Conservation (phyloP, 1,284 basidiomycete species). For the Ganoderma boninense region DNA sequence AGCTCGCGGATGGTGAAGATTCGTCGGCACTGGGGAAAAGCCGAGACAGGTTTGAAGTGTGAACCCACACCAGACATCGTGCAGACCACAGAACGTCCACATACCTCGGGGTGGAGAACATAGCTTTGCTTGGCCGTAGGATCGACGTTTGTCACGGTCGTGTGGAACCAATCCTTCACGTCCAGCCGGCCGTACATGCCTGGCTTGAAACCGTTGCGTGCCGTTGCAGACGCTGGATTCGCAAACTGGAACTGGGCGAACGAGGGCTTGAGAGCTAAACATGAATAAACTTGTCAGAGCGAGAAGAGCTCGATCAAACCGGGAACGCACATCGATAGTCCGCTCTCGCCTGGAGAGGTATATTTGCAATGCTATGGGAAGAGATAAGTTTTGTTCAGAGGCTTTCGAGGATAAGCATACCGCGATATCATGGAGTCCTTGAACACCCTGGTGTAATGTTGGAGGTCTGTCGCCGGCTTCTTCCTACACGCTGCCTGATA, state of each 20-base stretch:
- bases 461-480: slow-evolving; percentile 55
- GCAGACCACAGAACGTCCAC: slow-evolving; percentile 1
- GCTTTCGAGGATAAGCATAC: slow-evolving; percentile 31
- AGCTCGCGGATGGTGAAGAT: slow-evolving; percentile 77
- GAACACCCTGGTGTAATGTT: slow-evolving; percentile 54
- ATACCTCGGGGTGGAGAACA: slow-evolving; percentile 71
- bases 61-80: too few relatives aligned
- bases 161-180: slow-evolving; percentile 61
- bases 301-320: not conserved
- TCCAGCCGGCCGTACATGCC: slow-evolving; percentile 72
- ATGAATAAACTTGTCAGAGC: not conserved
- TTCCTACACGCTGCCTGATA: slow-evolving; percentile 58
- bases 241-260: slow-evolving; percentile 60
- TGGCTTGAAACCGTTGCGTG: slow-evolving; percentile 53
- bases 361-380: slow-evolving; percentile 13
- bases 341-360: slow-evolving; percentile 12
- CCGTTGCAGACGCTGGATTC: slow-evolving; percentile 65
- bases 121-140: slow-evolving; percentile 78
- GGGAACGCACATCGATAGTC: slow-evolving; percentile 8
- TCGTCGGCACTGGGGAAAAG: slow-evolving; percentile 57
- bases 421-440: slow-evolving; percentile 49
- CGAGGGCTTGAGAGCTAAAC: slow-evolving; percentile 37
- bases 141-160: slow-evolving; percentile 76
- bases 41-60: not conserved
- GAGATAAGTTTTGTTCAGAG: not conserved